These are phyloP conservation scores for Penicillium simplicissimum DNA, from an alignment of 495 filamentous ascomycete genomes.

Conservation along the genomic window DNA sequence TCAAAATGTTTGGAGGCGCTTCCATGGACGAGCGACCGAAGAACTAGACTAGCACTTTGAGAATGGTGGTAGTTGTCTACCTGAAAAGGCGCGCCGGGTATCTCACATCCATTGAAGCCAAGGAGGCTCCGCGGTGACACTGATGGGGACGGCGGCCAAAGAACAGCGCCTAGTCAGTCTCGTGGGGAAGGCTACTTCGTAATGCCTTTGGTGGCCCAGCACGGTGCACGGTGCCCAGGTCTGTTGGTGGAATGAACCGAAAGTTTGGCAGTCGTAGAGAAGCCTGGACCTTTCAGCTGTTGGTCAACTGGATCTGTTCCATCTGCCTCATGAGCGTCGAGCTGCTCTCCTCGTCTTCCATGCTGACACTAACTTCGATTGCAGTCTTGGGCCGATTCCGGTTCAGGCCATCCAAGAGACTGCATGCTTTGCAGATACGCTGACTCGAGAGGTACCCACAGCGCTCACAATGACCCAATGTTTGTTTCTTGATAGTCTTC, in stretches of 20 bases:
- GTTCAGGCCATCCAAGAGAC: conserved; percentile 85
- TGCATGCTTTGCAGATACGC: conserved; percentile 91
- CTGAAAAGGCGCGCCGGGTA: background rate
- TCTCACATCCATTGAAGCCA: background rate
- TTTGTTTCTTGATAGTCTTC: conserved; percentile 59
- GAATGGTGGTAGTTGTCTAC: background rate
- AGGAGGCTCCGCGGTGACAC: background rate
- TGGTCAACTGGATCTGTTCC: conserved; percentile 53
- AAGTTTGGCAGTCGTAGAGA: background rate
- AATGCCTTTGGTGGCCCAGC: background rate
- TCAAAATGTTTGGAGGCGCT: background rate
- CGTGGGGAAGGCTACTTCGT: background rate
- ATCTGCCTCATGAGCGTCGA: conserved; percentile 56
- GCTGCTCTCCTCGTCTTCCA: conserved; percentile 57
- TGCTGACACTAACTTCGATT: conserved; percentile 56
- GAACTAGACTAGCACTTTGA: background rate
- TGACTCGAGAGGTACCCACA: conserved; percentile 98
- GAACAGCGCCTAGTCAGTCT: background rate
- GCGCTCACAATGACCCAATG: conserved; percentile 77
- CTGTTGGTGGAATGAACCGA: background rate
- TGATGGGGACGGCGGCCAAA: background rate
- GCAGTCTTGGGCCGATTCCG: conserved; percentile 81
- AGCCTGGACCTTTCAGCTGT: conserved; percentile 17
- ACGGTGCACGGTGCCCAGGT: background rate
- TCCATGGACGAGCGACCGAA: background rate